Base-by-base conservation (phyloP, 164 flowering plant genomes). In the Umbellularia californica region DNA sequence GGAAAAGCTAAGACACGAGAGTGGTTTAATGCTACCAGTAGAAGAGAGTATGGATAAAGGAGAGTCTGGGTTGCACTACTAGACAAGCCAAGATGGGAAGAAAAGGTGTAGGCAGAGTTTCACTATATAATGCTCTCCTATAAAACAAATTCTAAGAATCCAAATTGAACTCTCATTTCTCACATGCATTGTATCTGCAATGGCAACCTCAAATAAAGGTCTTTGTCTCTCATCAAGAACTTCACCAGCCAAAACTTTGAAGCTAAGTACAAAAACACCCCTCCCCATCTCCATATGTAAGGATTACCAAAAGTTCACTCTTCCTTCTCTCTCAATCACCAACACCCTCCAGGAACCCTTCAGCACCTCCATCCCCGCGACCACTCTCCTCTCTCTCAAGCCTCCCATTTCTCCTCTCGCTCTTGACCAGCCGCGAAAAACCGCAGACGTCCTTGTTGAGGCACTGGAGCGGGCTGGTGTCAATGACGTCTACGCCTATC, bases 401-500 rank as follows among this genome's bases (percentile, higher is more conserved):
- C 35, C 77, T 74, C 82, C 25, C 62, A 10, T 58, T 51, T 74
- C 90, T 25, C 72, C 90, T 76, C 87, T 78, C 50, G 72, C 82
- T 55, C 78, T 86, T 27, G 86, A 87, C 5, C 84, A 87, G 74
- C 90, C 90, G 13, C 70, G 92, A 24, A 88, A 88, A 58, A 92
- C 92, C 24, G 81, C 89, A 3, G 94, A 90, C 58, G 79, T 90
- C 72, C 90, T 90, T 20, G 91, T 90, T n/a, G 94, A 90, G 60
- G 91, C 94, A 12, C 82, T 90, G 1, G 91, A 89, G 70, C 84
- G 91, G 7, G 84, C 84, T 28, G 92, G 91, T 7, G 92, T 90
- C 9, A 81, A 78, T 19, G 41, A 76, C 51, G 91, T 89, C 60
- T 89, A 87, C 71, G 90, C 89, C 6, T 89, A 89, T 70, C 94